Evolutionary conservation across 306 rosid genomes (phyloP), one percentile per base, ranked within the genome.

Genomic region (Clitoria ternatea): DNA sequence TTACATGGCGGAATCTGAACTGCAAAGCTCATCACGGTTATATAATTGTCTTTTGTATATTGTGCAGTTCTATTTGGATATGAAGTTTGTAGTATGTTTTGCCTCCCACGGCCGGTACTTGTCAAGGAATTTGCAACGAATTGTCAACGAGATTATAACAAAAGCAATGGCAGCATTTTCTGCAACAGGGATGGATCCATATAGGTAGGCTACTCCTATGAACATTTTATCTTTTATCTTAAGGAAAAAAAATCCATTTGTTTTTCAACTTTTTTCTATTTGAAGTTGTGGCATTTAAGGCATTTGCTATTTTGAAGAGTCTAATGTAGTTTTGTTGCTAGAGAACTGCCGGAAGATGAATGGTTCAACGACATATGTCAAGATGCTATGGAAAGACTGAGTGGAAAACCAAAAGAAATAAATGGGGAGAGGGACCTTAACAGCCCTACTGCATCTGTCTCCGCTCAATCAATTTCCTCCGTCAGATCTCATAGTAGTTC

Each of bases 381-480:
- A 79, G 97, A 88, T 56, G 90, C 93, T 33, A 81, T 88, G 59
- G 96, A 89, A 70, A 89, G 97, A 74, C 76, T 91, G 26, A 91
- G 96, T 59, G 99, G 99, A 50, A 95, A 67, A 76, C 97, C 99
- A 15, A 91, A 86, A 76, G 89, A 86, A 44, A 71, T 79, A 61
- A 91, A 87, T 18, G 97, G 96, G 9, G 99, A 91, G 29, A 89
- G 91, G 26, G 99, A 95, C 8, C 88, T 55, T 45, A 89, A 80
- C 72, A 95, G 99, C 86, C 99, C 99, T 18, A 95, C 99, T 2
- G 96, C 99, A 4, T 95, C 99, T 2, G 81, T 91, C 53, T 94
- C 99, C 0, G 99, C 99, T n/a, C 97, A 91, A 12, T 95, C 99
- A 22, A 81, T 95, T 32, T 95, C 99, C 18, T 95, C 99, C 4